phyloP scores from a whole-genome alignment of 768 basidiomycete genomes.

The Pisolithus orientalis region DNA sequence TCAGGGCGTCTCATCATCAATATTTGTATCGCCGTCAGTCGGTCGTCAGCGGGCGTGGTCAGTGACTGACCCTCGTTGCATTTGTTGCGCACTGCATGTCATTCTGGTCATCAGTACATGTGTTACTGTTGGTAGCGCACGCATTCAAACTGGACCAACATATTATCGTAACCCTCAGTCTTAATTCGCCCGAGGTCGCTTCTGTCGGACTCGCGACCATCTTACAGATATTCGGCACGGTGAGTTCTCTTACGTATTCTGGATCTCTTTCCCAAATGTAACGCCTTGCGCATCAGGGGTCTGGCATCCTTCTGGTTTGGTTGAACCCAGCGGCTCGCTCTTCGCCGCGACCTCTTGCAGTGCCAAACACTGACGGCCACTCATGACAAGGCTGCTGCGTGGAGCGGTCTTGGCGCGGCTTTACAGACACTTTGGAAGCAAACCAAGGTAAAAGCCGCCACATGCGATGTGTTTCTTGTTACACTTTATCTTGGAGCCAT shows the following conservation, averaged over 20 bases:
- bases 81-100: slow-evolving; percentile 2
- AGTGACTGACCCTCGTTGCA: no score
- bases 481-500: slow-evolving; percentile 1
- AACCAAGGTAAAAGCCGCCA: background rate
- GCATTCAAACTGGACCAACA: background rate
- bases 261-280: background rate
- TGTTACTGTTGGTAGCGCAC: background rate
- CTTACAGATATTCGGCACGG: background rate
- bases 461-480: background rate
- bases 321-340: slow-evolving; percentile 10
- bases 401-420: slow-evolving; percentile 15
- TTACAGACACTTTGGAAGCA: slow-evolving; percentile 1
- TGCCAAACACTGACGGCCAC: slow-evolving; percentile 10
- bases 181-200: background rate
- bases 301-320: slow-evolving; percentile 5
- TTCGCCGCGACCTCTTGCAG: slow-evolving; percentile 2
- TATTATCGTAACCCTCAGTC: background rate
- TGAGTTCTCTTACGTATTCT: background rate
- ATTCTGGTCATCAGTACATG: slow-evolving; percentile 6
- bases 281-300: slow-evolving; percentile 2
- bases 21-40: no score
- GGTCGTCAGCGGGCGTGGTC: no score
- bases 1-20: no score
- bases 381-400: slow-evolving; percentile 11
- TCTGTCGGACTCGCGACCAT: background rate